Conservation (phyloP, 2,329 filamentous ascomycete genomes). For the Exophiala xenobiotica region DNA sequence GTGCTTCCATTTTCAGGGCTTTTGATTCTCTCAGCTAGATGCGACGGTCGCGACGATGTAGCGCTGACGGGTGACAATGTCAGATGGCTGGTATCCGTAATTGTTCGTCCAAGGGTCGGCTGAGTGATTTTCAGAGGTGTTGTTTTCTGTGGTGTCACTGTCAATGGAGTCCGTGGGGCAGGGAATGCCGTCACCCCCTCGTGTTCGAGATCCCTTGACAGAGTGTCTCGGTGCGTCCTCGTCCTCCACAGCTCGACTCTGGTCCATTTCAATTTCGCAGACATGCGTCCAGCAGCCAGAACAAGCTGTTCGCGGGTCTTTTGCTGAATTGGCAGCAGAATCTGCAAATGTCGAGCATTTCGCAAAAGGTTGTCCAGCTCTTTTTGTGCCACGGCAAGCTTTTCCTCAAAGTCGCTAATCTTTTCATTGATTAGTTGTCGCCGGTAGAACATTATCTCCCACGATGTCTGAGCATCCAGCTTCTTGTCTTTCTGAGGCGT, state of each 20-base stretch:
- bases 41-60: constrained; percentile 21
- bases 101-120: constrained; percentile 17
- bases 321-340: constrained; percentile 86
- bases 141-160: constrained; percentile 25
- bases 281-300: constrained; percentile 77
- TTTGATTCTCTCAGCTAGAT: constrained; percentile 18
- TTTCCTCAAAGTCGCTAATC: constrained; percentile 79
- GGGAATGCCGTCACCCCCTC: constrained; percentile 49
- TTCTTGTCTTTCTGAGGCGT: constrained; percentile 40
- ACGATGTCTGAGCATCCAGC: constrained; percentile 72
- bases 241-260: constrained; percentile 90
- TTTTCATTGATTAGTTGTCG: constrained; percentile 79
- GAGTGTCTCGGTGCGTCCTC: constrained; percentile 85
- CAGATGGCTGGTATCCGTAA: constrained; percentile 22
- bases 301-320: constrained; percentile 84
- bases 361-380: constrained; percentile 79
- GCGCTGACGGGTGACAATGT: constrained; percentile 26
- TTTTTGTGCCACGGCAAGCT: constrained; percentile 69
- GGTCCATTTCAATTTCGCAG: constrained; percentile 90
- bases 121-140: constrained; percentile 25
- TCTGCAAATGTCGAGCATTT: constrained; percentile 85
- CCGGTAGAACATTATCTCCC: constrained; percentile 80
- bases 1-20: constrained; percentile 14
- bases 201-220: constrained; percentile 81
- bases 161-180: constrained; percentile 19